These are phyloP conservation scores for Nitzschia inconspicua DNA, from an alignment of 108 stramenopile genomes.

Conservation along the genomic window DNA sequence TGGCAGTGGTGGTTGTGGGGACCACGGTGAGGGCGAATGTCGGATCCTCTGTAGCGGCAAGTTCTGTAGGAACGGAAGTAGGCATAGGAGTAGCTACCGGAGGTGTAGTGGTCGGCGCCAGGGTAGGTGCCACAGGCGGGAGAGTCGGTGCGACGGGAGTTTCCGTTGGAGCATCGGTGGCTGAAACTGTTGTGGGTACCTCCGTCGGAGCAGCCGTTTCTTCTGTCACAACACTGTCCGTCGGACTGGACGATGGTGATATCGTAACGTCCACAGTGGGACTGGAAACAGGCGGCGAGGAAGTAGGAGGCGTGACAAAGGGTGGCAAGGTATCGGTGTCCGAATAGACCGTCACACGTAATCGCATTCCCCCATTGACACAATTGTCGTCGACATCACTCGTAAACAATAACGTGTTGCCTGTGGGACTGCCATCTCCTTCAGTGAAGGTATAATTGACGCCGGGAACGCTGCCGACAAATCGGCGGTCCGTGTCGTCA, in stretches of 20 bases:
- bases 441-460: neutral
- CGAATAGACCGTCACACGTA: conserved; percentile 2
- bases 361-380: neutral
- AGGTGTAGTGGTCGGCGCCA: neutral
- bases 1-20: neutral
- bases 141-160: neutral
- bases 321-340: no score
- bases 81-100: no score
- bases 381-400: neutral
- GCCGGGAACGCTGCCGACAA: neutral
- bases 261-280: neutral
- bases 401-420: conserved; percentile 6
- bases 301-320: neutral
- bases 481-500: neutral
- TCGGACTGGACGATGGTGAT: neutral
- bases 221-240: neutral
- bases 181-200: neutral
- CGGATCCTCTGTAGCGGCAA: no score
- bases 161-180: neutral
- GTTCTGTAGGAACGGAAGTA: no score
- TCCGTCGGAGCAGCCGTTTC: neutral
- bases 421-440: neutral
- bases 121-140: neutral
- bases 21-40: no score
- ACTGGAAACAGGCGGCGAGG: neutral